Percentiles rank a stretch among this genome's conserved stretches.
These are phyloP conservation scores for Penicillium sp. DNA, from an alignment of 2,329 filamentous ascomycete species.

Conservation along the genomic window DNA sequence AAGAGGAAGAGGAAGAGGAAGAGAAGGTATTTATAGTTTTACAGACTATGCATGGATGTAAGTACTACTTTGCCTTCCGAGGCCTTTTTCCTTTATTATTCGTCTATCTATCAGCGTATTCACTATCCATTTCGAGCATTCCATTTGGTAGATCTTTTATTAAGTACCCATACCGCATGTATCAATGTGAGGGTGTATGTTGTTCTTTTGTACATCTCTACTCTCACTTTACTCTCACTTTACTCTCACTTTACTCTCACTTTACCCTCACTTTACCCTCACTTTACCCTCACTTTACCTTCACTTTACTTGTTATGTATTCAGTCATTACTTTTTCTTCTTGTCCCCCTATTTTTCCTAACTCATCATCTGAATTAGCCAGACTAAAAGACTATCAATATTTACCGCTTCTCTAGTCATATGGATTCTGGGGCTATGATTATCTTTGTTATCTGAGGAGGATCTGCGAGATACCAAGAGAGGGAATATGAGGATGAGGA, in stretches of 20 bases:
- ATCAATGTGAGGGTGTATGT: not conserved
- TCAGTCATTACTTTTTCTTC: not conserved
- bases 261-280: not conserved
- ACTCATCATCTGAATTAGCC: not conserved
- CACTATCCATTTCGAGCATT: not conserved
- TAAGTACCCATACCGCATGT: not conserved
- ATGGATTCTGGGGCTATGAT: not conserved
- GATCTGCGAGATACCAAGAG: not conserved
- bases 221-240: not conserved
- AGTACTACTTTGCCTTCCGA: not conserved
- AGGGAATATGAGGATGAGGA: not conserved
- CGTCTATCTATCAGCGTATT: not conserved
- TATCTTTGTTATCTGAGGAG: not conserved
- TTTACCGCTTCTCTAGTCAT: not conserved
- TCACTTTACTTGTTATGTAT: not conserved
- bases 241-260: not conserved
- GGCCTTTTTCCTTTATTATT: not conserved
- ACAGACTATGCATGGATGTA: not conserved
- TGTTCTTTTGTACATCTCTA: not conserved
- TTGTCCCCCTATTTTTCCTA: not conserved
- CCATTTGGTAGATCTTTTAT: not conserved
- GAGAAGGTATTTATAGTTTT: not conserved
- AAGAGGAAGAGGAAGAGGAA: no score
- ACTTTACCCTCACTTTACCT: no score
- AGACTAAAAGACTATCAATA: not conserved